A percentile compares a stretch with the other conserved stretches of the same genome.
phyloP scores from a whole-genome alignment of 2,329 filamentous ascomycete genomes.

The Aspergillus sp. region DNA sequence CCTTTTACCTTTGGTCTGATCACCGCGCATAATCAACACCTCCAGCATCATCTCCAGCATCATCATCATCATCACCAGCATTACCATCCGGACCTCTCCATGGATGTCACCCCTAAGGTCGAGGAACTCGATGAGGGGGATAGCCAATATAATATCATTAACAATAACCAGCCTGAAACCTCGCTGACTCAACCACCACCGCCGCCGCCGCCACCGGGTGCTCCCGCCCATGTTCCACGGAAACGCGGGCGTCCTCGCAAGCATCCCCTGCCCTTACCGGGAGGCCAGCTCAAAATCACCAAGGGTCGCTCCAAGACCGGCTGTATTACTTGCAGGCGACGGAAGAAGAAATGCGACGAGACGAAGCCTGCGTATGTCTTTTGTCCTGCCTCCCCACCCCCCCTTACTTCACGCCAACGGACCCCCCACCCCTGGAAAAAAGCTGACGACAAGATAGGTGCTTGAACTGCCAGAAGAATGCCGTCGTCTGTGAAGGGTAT shows the following conservation, averaged over 20 bases:
- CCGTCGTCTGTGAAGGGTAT: slow-evolving; percentile 84
- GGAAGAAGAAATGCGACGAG: slow-evolving; percentile 54
- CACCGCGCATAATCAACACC: background rate
- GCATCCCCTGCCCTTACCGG: slow-evolving; percentile 57
- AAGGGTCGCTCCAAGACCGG: slow-evolving; percentile 60
- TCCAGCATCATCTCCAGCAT: background rate
- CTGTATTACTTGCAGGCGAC: slow-evolving; percentile 51
- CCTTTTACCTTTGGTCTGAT: slow-evolving; percentile 1
- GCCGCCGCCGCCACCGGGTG: slow-evolving; percentile 12
- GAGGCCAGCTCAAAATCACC: slow-evolving; percentile 58
- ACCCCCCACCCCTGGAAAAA: background rate
- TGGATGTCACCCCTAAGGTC: slow-evolving; percentile 43
- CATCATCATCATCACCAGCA: slow-evolving; percentile 5
- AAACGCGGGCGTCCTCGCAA: slow-evolving; percentile 76
- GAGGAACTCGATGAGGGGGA: slow-evolving; percentile 45
- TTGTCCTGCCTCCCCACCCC: slow-evolving; percentile 22
- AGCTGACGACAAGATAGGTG: slow-evolving; percentile 14
- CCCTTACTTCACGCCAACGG: slow-evolving; percentile 3
- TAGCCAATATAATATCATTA: slow-evolving; percentile 15
- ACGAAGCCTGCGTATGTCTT: slow-evolving; percentile 36
- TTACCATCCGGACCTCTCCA: slow-evolving; percentile 14
- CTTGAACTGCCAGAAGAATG: slow-evolving; percentile 87
- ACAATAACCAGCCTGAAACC: slow-evolving; percentile 1
- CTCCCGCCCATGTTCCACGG: slow-evolving; percentile 38
- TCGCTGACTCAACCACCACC: background rate